Evolutionary conservation across 306 rosid species (phyloP).

Genomic region (Lagenaria siceraria): DNA sequence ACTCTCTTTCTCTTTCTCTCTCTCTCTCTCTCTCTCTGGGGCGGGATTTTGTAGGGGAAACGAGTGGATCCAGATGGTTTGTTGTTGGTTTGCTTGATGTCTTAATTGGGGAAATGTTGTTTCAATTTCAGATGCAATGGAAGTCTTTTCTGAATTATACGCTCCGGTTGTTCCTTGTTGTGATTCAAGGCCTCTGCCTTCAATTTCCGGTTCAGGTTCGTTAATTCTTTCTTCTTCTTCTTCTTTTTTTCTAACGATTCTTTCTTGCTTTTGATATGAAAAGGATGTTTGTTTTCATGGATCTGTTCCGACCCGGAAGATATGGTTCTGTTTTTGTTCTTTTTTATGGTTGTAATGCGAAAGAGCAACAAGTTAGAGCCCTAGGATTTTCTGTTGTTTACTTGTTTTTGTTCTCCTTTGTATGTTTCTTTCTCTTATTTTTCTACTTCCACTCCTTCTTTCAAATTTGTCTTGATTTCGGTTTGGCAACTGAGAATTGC

Average conservation of each 20-base stretch:
- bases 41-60: neutral
- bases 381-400: neutral
- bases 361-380: slow-evolving; percentile 9
- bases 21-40: neutral
- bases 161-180: slow-evolving; percentile 15
- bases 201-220: slow-evolving; percentile 32
- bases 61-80: neutral
- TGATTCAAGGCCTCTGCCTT: slow-evolving; percentile 22
- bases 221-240: neutral
- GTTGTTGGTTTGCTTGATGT: neutral
- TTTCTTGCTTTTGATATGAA: neutral
- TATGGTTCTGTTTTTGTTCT: slow-evolving; percentile 4
- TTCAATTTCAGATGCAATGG: slow-evolving; percentile 36
- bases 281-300: neutral
- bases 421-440: neutral
- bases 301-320: slow-evolving; percentile 3
- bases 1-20: slow-evolving; percentile 5
- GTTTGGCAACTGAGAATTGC: neutral
- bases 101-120: slow-evolving; percentile 2
- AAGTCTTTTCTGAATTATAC: slow-evolving; percentile 20
- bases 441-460: neutral
- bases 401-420: neutral
- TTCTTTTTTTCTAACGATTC: neutral
- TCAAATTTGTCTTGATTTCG: neutral
- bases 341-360: neutral